Conservation (phyloP, 176 grass and related monocot genomes). For the Calamus simplicifolius region DNA sequence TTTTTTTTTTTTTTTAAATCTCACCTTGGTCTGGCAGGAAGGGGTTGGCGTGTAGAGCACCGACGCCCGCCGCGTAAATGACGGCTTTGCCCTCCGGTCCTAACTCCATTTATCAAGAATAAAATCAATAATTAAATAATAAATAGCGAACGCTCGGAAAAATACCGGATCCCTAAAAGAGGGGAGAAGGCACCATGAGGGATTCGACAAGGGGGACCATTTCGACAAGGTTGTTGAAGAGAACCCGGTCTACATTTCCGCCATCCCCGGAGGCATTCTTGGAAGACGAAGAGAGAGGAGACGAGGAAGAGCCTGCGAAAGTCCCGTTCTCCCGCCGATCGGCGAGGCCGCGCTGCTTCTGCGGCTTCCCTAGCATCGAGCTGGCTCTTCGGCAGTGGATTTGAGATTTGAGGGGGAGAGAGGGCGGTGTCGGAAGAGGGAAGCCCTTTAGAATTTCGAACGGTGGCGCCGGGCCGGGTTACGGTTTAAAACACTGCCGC, state of each 20-base stretch:
- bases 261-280: constrained; percentile 5
- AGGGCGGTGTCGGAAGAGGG: no score
- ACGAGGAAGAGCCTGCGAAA: neutral
- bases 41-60: constrained; percentile 81
- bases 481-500: no score
- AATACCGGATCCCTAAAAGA: no score
- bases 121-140: neutral
- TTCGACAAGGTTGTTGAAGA: constrained; percentile 92
- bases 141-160: neutral
- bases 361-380: neutral
- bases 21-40: constrained; percentile 55
- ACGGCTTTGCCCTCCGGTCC: constrained; percentile 68
- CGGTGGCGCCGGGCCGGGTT: no score
- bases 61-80: constrained; percentile 64
- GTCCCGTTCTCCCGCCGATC: neutral
- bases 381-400: no score
- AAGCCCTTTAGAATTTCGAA: no score
- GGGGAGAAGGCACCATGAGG: constrained; percentile 48
- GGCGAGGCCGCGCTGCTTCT: neutral
- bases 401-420: no score
- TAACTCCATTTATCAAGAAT: constrained; percentile 12
- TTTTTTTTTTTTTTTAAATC: no score
- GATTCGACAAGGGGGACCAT: constrained; percentile 98
- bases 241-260: constrained; percentile 77
- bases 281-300: neutral